phyloP scores from a whole-genome alignment of 192 early-diverging fungal species.

The Pilaira anomala region DNA sequence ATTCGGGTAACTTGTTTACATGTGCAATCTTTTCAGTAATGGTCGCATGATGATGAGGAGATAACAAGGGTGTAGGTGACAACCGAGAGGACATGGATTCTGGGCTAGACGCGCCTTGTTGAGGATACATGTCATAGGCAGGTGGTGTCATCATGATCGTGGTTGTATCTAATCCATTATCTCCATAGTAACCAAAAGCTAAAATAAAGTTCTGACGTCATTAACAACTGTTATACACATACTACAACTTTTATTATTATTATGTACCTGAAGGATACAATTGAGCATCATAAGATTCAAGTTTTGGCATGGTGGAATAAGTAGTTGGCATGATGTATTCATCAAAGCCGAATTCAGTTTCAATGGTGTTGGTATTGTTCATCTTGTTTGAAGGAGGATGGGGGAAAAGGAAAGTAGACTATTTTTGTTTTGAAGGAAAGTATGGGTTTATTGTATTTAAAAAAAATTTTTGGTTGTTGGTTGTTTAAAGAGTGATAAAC shows the following conservation, averaged over 20 bases:
- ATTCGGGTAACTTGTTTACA: constrained; percentile 34
- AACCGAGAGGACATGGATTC: constrained; percentile 27
- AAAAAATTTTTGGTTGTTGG: constrained; percentile 8
- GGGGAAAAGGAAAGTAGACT: not conserved
- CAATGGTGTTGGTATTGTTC: constrained; percentile 15
- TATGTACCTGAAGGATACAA: constrained; percentile 13
- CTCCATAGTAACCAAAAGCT: constrained; percentile 24
- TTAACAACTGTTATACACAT: not conserved
- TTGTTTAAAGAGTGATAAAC: constrained; percentile 20
- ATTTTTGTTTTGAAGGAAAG: constrained; percentile 12
- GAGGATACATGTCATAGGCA: constrained; percentile 11
- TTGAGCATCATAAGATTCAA: constrained; percentile 22
- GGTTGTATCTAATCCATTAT: constrained; percentile 10
- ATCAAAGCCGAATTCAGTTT: constrained; percentile 28
- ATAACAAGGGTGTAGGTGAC: constrained; percentile 21
- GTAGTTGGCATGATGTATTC: constrained; percentile 34
- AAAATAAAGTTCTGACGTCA: constrained; percentile 8
- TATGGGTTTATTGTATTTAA: constrained; percentile 3
- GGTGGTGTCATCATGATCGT: not conserved
- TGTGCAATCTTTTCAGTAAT: constrained; percentile 39
- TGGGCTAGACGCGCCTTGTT: constrained; percentile 22
- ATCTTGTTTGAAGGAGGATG: constrained; percentile 10
- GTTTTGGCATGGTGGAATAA: constrained; percentile 21
- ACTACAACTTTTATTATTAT: not conserved
- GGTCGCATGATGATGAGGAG: constrained; percentile 10